Conservation (phyloP, 345 rosid genomes). For the Citrus cavaleriei region DNA sequence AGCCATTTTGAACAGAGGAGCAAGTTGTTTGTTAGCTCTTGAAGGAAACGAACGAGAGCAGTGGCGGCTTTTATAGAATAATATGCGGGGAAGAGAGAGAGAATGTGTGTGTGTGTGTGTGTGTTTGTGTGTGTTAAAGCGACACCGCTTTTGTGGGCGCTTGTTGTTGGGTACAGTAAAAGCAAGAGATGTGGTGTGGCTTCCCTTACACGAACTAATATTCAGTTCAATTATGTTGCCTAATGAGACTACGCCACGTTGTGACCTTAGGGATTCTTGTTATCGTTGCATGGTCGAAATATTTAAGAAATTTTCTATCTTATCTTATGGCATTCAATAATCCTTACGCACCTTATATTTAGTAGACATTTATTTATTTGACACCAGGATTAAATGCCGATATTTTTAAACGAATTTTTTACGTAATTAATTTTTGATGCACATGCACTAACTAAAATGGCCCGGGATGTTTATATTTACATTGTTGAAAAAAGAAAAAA, state of each 20-base stretch:
- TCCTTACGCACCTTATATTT: too few species aligned
- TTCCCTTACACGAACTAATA: slow-evolving; percentile 31
- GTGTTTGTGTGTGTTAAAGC: slow-evolving; percentile 23
- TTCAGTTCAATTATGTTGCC: slow-evolving; percentile 12
- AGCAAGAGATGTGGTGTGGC: slow-evolving; percentile 49
- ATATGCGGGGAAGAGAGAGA: not conserved
- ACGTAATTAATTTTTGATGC: too few species aligned
- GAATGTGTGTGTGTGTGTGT: not conserved
- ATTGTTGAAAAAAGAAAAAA: too few species aligned
- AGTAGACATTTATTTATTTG: too few species aligned
- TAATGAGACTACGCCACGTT: slow-evolving; percentile 28
- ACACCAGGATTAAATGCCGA: too few species aligned
- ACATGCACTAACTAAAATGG: too few species aligned
- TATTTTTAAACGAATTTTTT: too few species aligned
- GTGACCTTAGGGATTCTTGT: not conserved
- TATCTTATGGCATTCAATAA: too few species aligned
- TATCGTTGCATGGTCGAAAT: not conserved
- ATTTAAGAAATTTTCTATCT: not conserved
- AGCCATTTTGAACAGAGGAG: slow-evolving; percentile 33
- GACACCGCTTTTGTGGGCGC: slow-evolving; percentile 52
- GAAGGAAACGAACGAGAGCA: too few species aligned
- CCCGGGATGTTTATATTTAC: too few species aligned
- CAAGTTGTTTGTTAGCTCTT: not conserved
- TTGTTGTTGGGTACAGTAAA: slow-evolving; percentile 47
- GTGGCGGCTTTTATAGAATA: slow-evolving; percentile 28